Conservation (phyloP, 805 yeast genomes). For the Schizosaccharomyces japonicus region DNA sequence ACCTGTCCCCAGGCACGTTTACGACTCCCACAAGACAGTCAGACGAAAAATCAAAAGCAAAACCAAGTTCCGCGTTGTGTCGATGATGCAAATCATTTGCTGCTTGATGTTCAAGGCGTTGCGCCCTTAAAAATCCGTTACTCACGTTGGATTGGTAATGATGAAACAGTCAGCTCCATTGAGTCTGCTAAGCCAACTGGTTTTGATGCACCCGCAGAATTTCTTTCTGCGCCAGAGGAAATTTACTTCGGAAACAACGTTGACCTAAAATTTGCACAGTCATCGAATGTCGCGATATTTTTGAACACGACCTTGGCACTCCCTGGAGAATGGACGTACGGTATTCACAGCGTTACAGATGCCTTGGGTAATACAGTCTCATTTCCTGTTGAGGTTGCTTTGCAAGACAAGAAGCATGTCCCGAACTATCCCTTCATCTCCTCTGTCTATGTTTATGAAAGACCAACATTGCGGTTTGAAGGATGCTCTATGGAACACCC, state of each 20-base stretch:
- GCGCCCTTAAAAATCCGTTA: constrained; percentile 48
- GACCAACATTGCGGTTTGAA: constrained; percentile 3
- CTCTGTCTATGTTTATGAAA: constrained; percentile 16
- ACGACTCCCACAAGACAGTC: constrained; percentile 13
- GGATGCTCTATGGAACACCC: constrained; percentile 15
- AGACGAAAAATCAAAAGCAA: constrained; percentile 19
- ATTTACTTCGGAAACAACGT: constrained; percentile 10
- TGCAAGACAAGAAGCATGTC: background rate
- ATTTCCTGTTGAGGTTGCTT: background rate
- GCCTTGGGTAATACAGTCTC: constrained; percentile 36
- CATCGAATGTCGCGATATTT: constrained; percentile 20
- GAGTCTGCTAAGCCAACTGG: constrained; percentile 30
- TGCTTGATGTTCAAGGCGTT: constrained; percentile 42
- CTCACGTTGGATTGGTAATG: constrained; percentile 14
- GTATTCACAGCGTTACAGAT: constrained; percentile 35
- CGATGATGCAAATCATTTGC: constrained; percentile 30
- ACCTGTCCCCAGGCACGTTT: constrained; percentile 56
- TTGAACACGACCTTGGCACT: constrained; percentile 21
- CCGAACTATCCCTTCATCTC: background rate
- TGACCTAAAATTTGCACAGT: constrained; percentile 17
- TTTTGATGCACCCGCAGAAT: constrained; percentile 26
- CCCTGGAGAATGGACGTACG: constrained; percentile 32
- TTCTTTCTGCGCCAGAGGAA: constrained; percentile 14
- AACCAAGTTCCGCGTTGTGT: no score
- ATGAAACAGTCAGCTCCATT: constrained; percentile 20